Base-by-base conservation (phyloP, 139 green algal genomes). In the Pleodorina starrii region DNA sequence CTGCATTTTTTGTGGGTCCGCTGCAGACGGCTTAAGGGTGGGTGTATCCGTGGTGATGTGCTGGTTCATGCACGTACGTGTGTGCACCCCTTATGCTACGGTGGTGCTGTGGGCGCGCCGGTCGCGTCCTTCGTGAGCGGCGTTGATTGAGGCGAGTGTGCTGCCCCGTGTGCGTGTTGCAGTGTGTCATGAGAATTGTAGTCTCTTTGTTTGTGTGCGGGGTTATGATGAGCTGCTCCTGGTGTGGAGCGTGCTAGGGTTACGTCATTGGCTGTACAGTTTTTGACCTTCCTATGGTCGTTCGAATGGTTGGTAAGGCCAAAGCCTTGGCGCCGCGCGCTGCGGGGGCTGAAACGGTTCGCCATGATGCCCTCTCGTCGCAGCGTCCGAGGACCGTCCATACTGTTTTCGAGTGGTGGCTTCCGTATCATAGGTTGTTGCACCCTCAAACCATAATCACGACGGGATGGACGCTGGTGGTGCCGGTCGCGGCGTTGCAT, bases 1-100 rank as follows among this genome's bases (percentile, higher is more conserved):
- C 74, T 82, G 74, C 46, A 66, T 82, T 81, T 83, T 84, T 69
- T 38, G 72, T 84, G 76, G 32, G 76, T 69, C 48, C 35, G 46
- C 76, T 23, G 76, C 76, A 71, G 76, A 66, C 76, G 76, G 76
- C 36, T 48, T 48, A 84, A 38, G 46, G 27, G 44, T 82, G 74
- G 9, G 44, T 82, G 44, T 82, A 23, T 63, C 44, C 25, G 44
- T 82, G 27, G 74, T 82, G 74, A 5, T 81, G 73, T 81, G 73
- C 73, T 44, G 43, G 43, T 78, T 63, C 73, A 51, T 42, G 73
- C 73, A 81, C 40, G 38, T 78, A n/a, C n/a, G n/a, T 12, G 59
- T 73, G 46, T 57, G 38, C 72, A 36, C 74, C 74, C 19, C 74
- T 63, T 80, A 7, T 54, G 72, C 72, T 48, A 23, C 42, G 72